A percentile compares a stretch with the other conserved stretches of the same genome.
phyloP scores from a whole-genome alignment of 495 filamentous ascomycete species.

The Emericellopsis terricola region DNA sequence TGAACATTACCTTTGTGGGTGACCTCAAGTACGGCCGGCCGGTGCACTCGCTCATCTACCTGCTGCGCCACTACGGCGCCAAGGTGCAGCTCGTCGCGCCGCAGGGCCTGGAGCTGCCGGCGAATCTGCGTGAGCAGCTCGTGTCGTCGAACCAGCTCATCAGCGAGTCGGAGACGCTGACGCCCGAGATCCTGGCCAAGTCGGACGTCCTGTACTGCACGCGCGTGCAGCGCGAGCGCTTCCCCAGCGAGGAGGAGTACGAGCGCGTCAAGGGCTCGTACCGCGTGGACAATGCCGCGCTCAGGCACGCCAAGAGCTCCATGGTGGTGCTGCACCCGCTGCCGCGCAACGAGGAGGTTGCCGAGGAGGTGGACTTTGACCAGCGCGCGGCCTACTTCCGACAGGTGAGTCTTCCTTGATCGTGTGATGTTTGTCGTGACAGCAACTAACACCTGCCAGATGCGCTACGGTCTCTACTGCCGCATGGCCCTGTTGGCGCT shows the following conservation, averaged over 20 bases:
- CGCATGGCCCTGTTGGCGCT: constrained; percentile 92
- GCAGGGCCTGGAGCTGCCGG: constrained; percentile 55
- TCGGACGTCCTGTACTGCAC: constrained; percentile 94
- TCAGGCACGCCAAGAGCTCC: constrained; percentile 76
- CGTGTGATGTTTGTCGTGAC: no score
- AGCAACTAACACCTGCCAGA: no score
- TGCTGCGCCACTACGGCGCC: constrained; percentile 88
- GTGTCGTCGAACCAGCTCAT: constrained; percentile 55
- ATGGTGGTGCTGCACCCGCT: constrained; percentile 94
- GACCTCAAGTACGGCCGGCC: constrained; percentile 86
- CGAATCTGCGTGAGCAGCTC: constrained; percentile 51
- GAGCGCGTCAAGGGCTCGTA: constrained; percentile 76
- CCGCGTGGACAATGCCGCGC: constrained; percentile 73
- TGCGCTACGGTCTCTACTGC: constrained; percentile 94
- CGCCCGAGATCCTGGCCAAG: constrained; percentile 61
- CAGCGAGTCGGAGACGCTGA: constrained; percentile 56
- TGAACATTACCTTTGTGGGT: constrained; percentile 90
- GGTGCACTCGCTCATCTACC: constrained; percentile 83
- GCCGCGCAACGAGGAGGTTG: constrained; percentile 80
- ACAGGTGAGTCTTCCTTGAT: constrained; percentile 84
- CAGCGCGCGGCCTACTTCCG: constrained; percentile 93
- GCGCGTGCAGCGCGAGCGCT: constrained; percentile 89
- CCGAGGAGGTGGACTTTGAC: constrained; percentile 94
- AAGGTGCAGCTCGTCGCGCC: constrained; percentile 83
- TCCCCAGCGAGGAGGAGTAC: constrained; percentile 58